Base-by-base conservation (phyloP, 805 yeast species). In the Metschnikowia colocasiae region DNA sequence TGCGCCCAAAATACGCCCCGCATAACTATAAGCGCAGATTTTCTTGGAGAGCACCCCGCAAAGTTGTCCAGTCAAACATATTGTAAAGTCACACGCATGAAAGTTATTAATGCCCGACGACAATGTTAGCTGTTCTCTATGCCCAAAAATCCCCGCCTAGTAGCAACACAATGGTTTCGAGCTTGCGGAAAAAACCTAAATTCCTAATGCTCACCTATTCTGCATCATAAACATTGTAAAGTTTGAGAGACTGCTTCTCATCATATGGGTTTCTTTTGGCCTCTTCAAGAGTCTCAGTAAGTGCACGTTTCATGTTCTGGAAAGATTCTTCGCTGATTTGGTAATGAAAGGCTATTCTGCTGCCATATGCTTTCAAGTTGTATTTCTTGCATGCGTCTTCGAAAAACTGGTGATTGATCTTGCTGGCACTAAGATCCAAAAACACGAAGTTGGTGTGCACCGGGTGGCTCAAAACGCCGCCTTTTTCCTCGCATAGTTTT, bases 361-460 rank as follows among this genome's bases (percentile, higher is more conserved):
- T 39, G 6, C 59, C 57, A 23, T 46, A 48, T 1, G 47, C 53
- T 29, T 50, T 55, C 32, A 57, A 43, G 26, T 46, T 45, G 34
- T 55, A 43, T 29, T 45, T 55, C 67, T 59, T n/a, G 55, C 60
- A 42, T 49, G 55, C 35, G 53, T 49, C 18, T 45, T 49, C 16
- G 26, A 69, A 59, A 27, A 55, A 54, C 8, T 56, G 56, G 3
- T 58, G 59, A 52, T 62, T 59, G 61, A 71, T 59, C 34, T 62
- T 60, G 49, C 60, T 64, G 7, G 61, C 62, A 23, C 54, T 51
- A 18, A 66, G 47, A 48, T 72, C 75, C 33, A 72, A 53, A 50
- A 72, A 72, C 4, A 72, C 74, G 48, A 72, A 69, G 57, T 67
- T 71, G 6, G 75, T 68, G 37, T 71, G 64, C 12, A 67, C 73